Percentiles rank a stretch among this genome's conserved stretches.
Evolutionary conservation across 108 stramenopile genomes (phyloP).

Genomic region (Nannochloropsis oceanica): DNA sequence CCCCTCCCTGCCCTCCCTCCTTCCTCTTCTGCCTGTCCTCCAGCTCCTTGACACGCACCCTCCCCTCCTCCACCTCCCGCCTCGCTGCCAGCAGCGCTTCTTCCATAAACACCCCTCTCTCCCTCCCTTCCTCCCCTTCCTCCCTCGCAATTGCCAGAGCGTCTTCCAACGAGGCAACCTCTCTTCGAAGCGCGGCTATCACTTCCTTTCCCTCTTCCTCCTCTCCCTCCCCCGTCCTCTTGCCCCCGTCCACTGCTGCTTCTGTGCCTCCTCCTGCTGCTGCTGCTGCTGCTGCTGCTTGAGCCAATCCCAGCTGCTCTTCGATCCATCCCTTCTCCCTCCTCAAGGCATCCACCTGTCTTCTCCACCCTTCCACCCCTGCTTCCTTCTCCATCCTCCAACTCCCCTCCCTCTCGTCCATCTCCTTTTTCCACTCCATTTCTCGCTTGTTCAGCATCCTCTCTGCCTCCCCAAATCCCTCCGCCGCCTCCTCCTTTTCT

Average conservation of each 20-base stretch:
- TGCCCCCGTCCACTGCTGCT: neutral
- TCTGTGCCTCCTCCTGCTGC: neutral
- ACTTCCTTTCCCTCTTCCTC: too few relatives aligned
- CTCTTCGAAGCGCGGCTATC: too few relatives aligned
- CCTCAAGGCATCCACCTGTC: neutral
- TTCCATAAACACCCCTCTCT: neutral
- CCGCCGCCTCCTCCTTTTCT: neutral
- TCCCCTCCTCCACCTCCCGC: neutral
- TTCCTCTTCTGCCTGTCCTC: neutral
- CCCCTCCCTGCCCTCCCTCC: neutral
- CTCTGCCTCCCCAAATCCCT: neutral
- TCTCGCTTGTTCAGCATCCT: neutral
- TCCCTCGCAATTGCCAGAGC: neutral
- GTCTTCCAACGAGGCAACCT: neutral
- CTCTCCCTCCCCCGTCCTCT: too few relatives aligned
- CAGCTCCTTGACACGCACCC: neutral
- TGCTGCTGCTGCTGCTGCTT: neutral
- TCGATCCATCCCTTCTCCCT: neutral
- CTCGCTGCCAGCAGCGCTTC: too few relatives aligned
- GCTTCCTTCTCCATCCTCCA: neutral
- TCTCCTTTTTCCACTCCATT: neutral
- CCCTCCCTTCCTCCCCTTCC: neutral
- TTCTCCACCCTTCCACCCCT: neutral
- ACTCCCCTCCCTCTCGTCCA: neutral
- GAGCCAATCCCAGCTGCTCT: neutral